Conservation (phyloP, 176 grass and related monocot species). For the Ensete glaucum region DNA sequence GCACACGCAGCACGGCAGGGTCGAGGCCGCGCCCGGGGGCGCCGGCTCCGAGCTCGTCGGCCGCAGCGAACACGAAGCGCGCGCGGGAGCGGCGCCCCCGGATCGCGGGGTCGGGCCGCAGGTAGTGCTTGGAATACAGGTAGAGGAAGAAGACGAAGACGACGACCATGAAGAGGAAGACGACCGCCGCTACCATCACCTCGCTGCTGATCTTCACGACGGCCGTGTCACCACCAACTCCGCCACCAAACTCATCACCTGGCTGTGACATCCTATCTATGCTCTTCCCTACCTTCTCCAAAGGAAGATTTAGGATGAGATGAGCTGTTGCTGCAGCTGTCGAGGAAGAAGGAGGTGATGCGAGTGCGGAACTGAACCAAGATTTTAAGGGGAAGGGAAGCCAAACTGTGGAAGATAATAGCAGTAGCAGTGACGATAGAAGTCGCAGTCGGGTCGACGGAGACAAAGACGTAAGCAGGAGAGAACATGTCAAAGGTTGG, state of each 20-base stretch:
- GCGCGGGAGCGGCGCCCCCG: not conserved
- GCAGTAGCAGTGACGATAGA: not conserved
- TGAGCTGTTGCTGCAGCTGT: not conserved
- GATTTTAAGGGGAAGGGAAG: not conserved
- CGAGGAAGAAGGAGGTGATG: not conserved
- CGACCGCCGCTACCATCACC: slow-evolving; percentile 8
- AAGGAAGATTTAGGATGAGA: not conserved
- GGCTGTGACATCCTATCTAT: not conserved
- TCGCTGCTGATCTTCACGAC: slow-evolving; percentile 8
- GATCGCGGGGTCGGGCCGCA: not conserved
- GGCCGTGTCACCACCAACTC: too few species aligned
- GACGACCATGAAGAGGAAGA: slow-evolving; percentile 22
- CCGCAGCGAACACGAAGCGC: slow-evolving; percentile 2
- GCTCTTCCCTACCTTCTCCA: not conserved
- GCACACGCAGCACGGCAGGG: not conserved
- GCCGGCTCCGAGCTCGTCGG: not conserved
- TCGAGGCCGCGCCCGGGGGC: slow-evolving; percentile 5
- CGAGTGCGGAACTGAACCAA: not conserved
- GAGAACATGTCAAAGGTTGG: not conserved
- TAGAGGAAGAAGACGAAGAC: slow-evolving; percentile 18
- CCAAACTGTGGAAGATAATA: not conserved
- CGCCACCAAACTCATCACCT: not conserved
- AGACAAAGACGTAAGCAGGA: too few species aligned
- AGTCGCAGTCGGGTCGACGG: not conserved
- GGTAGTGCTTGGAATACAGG: slow-evolving; percentile 12